Percentiles rank a stretch among this genome's conserved stretches.
phyloP scores from a whole-genome alignment of 768 basidiomycete genomes.

The Exidia glandulosa region DNA sequence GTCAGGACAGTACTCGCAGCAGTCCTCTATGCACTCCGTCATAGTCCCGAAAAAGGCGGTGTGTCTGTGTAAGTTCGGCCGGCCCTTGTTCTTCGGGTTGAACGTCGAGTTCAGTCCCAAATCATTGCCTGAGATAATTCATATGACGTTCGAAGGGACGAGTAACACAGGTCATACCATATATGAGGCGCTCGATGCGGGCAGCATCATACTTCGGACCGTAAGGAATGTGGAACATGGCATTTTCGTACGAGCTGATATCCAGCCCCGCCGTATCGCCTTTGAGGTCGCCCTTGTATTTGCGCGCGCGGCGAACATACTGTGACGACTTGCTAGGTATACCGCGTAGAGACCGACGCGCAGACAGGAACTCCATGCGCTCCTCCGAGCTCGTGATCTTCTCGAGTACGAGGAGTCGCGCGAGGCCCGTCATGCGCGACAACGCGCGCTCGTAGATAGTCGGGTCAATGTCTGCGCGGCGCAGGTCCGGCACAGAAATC shows the following conservation, averaged over 20 bases:
- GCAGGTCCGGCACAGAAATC: conserved; percentile 42
- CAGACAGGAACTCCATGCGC: conserved; percentile 36
- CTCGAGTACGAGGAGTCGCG: conserved; percentile 51
- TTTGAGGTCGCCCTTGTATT: conserved; percentile 48
- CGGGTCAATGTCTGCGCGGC: conserved; percentile 43
- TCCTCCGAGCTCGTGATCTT: conserved; percentile 35
- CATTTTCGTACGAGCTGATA: conserved; percentile 48
- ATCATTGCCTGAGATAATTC: neutral
- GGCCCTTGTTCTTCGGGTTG: conserved; percentile 51
- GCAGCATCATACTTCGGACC: conserved; percentile 49
- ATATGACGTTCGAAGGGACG: too few relatives aligned
- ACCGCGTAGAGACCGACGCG: conserved; percentile 38
- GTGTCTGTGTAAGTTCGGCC: conserved; percentile 45
- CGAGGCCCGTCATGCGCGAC: conserved; percentile 44
- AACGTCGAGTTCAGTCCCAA: conserved; percentile 33
- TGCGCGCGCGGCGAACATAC: conserved; percentile 22
- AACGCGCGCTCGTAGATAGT: conserved; percentile 56
- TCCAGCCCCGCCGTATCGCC: conserved; percentile 33
- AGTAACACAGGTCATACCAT: too few relatives aligned
- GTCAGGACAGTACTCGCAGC: conserved; percentile 50
- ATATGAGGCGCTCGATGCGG: conserved; percentile 46
- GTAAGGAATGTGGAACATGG: conserved; percentile 47
- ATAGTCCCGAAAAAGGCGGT: conserved; percentile 49
- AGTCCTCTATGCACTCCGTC: conserved; percentile 46
- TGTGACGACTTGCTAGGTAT: conserved; percentile 25